Evolutionary conservation across 805 yeast species (phyloP), one percentile per base, ranked within the genome.

Genomic region (Lipomyces sp.): DNA sequence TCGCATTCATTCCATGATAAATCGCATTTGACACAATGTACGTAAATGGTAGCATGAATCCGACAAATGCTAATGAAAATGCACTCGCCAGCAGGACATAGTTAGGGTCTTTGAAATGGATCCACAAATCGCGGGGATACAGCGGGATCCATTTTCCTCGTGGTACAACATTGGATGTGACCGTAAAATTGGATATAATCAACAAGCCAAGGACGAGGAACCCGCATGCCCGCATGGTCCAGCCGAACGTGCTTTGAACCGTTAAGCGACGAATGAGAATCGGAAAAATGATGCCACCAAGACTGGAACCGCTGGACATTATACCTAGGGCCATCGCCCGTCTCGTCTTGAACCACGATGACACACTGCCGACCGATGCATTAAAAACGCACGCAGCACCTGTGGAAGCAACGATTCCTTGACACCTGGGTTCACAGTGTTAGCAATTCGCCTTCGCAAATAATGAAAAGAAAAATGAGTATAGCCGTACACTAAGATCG

Each of bases 271-370:
- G 78, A 30, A 84, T 78, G 78, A 82, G 78, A 57, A 83, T 74
- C 6, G 87, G 85, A 72, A 81, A 84, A n/a, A 82, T 65, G 63
- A 83, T 75, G 8, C 86, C 85, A 2, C 88, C 88, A 7, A 83
- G 71, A 5, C 85, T 80, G 0, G 87, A 84, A 10, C 88, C 88
- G 15, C 81, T 72, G 0, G 85, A 82, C 2, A 83, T 83, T 3
- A 83, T 66, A 2, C 85, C 83, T 18, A 80, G 76, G 5, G 84
- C 86, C 34, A 80, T 73, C 6, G 82, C 84, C 30, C 87, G 75
- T 63, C 76, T 79, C 57, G 67, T 76, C 51, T 76, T 69, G 72
- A 84, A 85, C 77, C 83, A 84, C 18, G 70, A 59, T n/a, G 67
- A 63, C 13, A 61, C 64, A 18, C 66, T 57, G 50, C 63, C 69